Evolutionary conservation across 2,329 filamentous ascomycete genomes (phyloP).

Genomic region (Penicillium sp.): DNA sequence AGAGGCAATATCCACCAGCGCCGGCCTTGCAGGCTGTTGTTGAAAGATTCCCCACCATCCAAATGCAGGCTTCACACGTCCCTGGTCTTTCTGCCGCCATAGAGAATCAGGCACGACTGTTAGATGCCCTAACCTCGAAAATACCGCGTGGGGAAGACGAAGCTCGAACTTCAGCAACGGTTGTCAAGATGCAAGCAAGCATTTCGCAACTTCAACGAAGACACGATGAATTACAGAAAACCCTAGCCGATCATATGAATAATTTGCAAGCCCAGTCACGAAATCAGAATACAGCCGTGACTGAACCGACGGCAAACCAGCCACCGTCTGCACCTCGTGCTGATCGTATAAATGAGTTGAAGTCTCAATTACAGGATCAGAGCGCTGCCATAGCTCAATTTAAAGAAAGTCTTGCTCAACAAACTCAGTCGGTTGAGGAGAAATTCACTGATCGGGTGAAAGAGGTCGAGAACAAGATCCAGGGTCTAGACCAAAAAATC

Average conservation of each 20-base stretch:
- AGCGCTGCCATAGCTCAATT: background rate
- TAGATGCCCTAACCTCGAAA: background rate
- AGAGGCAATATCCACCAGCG: slow-evolving; percentile 33
- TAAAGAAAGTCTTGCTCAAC: background rate
- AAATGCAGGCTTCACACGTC: slow-evolving; percentile 8
- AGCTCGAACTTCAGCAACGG: background rate
- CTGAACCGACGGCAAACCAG: background rate
- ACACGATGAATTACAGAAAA: background rate
- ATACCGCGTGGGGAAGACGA: background rate
- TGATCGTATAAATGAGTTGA: background rate
- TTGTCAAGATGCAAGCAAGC: background rate
- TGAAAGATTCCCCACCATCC: slow-evolving; percentile 20
- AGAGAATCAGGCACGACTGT: slow-evolving; percentile 1
- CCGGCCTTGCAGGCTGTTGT: slow-evolving; percentile 20
- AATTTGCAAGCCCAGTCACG: background rate
- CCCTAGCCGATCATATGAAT: background rate
- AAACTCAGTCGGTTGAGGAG: background rate
- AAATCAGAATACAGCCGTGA: background rate
- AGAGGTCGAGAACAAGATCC: background rate
- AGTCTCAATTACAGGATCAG: background rate
- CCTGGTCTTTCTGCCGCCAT: background rate
- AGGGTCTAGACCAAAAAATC: too few species aligned
- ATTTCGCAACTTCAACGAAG: background rate
- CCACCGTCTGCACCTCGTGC: background rate
- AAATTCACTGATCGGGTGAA: background rate